Percentiles rank a stretch among this genome's conserved stretches.
Conservation (phyloP, 805 yeast species). For the Candida pseudoglaebosa region DNA sequence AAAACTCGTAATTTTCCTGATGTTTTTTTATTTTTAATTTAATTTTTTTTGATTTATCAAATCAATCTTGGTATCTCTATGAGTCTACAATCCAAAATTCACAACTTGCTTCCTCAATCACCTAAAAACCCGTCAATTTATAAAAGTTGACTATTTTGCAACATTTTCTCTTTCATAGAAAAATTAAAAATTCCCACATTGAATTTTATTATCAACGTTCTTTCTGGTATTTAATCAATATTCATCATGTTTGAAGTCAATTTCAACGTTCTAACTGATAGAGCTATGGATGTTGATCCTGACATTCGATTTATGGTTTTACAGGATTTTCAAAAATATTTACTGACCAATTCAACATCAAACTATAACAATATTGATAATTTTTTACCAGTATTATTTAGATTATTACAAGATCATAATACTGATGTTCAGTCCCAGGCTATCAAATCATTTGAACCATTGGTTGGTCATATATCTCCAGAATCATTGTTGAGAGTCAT, state of each 20-base stretch:
- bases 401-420: slow-evolving; percentile 53
- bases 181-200: too few species aligned
- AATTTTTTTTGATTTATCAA: too few species aligned
- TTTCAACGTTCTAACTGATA: slow-evolving; percentile 31
- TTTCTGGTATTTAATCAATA: background rate
- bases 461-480: slow-evolving; percentile 35
- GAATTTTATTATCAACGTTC: background rate
- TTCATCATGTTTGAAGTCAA: slow-evolving; percentile 23
- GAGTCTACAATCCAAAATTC: too few species aligned
- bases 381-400: slow-evolving; percentile 38
- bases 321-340: slow-evolving; percentile 57
- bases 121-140: too few species aligned
- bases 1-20: too few species aligned
- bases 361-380: slow-evolving; percentile 25
- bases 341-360: slow-evolving; percentile 18
- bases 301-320: slow-evolving; percentile 84
- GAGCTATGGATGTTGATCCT: slow-evolving; percentile 66
- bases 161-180: too few species aligned
- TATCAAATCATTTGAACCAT: slow-evolving; percentile 50
- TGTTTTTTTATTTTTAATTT: too few species aligned
- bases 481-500: slow-evolving; percentile 29
- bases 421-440: slow-evolving; percentile 76
- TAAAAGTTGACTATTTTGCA: too few species aligned
- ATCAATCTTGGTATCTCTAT: too few species aligned
- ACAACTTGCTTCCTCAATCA: too few species aligned